Conservation (phyloP, 768 basidiomycete genomes). For the Filobasidium floriforme region DNA sequence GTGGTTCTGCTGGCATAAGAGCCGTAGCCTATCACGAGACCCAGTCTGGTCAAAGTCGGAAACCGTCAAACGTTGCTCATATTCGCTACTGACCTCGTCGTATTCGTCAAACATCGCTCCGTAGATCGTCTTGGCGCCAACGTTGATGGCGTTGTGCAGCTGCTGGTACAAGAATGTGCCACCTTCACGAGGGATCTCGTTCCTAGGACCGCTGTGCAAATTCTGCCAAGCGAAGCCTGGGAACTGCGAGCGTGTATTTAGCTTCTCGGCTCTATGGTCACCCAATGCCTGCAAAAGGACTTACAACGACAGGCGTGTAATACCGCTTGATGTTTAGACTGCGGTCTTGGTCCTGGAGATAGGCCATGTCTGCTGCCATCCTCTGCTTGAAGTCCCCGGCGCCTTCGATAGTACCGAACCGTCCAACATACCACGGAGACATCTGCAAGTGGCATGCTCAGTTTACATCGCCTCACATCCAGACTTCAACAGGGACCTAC, state of each 20-base stretch:
- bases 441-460: slow-evolving; percentile 48
- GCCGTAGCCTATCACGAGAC: slow-evolving; percentile 50
- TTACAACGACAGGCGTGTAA: slow-evolving; percentile 75
- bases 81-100: slow-evolving; percentile 56
- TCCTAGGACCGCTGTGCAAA: slow-evolving; percentile 60
- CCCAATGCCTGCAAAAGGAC: slow-evolving; percentile 35
- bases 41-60: background rate
- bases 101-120: slow-evolving; percentile 85
- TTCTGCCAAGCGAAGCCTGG: slow-evolving; percentile 56
- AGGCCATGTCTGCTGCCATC: slow-evolving; percentile 60
- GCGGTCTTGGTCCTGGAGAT: slow-evolving; percentile 53
- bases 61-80: no score
- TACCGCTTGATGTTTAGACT: slow-evolving; percentile 42
- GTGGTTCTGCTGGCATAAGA: slow-evolving; percentile 63
- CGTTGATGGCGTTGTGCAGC: slow-evolving; percentile 59
- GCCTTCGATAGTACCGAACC: slow-evolving; percentile 56
- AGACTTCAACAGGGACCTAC: background rate
- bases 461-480: background rate
- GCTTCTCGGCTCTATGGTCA: background rate
- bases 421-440: slow-evolving; percentile 74
- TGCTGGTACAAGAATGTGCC: slow-evolving; percentile 75
- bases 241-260: slow-evolving; percentile 1
- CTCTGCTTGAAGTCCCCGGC: slow-evolving; percentile 61
- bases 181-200: slow-evolving; percentile 63
- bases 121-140: slow-evolving; percentile 61